Conservation (phyloP, 148 eudicot species). For the Persicaria maculosa region DNA sequence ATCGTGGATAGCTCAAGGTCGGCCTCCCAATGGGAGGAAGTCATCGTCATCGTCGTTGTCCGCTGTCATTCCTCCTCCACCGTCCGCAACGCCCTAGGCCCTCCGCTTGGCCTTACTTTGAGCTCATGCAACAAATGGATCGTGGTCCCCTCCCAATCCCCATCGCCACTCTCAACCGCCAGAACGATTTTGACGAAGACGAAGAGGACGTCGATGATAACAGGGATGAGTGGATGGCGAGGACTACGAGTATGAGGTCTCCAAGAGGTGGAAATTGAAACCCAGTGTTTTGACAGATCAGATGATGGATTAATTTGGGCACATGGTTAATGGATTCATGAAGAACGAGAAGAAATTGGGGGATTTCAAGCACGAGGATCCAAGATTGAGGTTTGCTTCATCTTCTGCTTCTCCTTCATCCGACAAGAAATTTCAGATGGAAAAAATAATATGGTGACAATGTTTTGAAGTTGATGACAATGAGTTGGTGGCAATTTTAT, state of each 20-base stretch:
- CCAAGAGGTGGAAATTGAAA: background rate
- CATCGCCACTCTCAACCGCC: slow-evolving; percentile 16
- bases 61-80: slow-evolving; percentile 30
- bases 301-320: slow-evolving; percentile 12
- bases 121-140: slow-evolving; percentile 58
- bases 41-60: slow-evolving; percentile 51
- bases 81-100: slow-evolving; percentile 32
- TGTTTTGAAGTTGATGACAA: no score
- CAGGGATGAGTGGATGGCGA: slow-evolving; percentile 14
- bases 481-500: no score
- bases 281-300: background rate
- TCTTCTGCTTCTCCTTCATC: background rate
- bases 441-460: no score
- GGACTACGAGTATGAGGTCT: background rate
- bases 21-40: slow-evolving; percentile 69
- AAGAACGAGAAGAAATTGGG: slow-evolving; percentile 10
- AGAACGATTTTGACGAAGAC: background rate
- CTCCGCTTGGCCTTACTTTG: slow-evolving; percentile 50
- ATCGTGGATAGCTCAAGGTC: slow-evolving; percentile 32
- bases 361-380: slow-evolving; percentile 4
- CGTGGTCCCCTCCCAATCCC: slow-evolving; percentile 59
- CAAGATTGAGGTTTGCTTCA: background rate
- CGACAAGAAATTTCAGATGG: background rate
- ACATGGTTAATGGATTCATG: slow-evolving; percentile 20
- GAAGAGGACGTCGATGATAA: slow-evolving; percentile 1